A percentile compares a stretch with the other conserved stretches of the same genome.
phyloP scores from a whole-genome alignment of 2,329 filamentous ascomycete genomes.

The Xylariales sp. region DNA sequence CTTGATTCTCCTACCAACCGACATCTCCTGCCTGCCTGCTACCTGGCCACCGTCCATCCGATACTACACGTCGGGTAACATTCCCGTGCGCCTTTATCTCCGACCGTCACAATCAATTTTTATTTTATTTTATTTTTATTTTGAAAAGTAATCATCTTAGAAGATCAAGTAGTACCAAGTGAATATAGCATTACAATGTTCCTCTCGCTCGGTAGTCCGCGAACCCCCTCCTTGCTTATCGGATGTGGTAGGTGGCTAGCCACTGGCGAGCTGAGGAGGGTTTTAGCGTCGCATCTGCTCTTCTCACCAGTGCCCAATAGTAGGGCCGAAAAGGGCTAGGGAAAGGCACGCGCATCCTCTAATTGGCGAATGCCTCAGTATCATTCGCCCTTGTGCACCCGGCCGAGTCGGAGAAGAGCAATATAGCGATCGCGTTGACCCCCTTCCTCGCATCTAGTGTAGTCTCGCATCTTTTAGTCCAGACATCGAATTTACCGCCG shows the following conservation, averaged over 20 bases:
- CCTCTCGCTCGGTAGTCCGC: constrained; percentile 4
- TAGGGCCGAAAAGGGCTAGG: constrained; percentile 30
- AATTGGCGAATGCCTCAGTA: constrained; percentile 26
- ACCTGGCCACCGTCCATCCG: too few relatives aligned
- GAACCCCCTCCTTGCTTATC: constrained; percentile 16
- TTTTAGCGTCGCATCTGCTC: constrained; percentile 26
- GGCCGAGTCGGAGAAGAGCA: constrained; percentile 23
- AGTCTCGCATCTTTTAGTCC: not conserved
- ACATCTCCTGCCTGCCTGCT: too few relatives aligned
- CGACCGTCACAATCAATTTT: too few relatives aligned
- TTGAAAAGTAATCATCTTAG: not conserved
- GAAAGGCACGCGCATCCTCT: constrained; percentile 18
- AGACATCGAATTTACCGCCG: constrained; percentile 16
- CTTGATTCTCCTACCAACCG: too few relatives aligned
- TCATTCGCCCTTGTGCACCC: constrained; percentile 14
- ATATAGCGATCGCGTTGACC: constrained; percentile 9
- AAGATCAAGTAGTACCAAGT: not conserved
- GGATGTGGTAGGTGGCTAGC: constrained; percentile 14
- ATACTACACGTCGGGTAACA: not conserved
- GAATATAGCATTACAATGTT: not conserved
- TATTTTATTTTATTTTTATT: too few relatives aligned
- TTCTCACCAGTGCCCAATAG: constrained; percentile 29
- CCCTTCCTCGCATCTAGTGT: constrained; percentile 7
- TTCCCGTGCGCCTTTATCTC: too few relatives aligned
- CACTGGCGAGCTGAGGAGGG: constrained; percentile 25